Conservation (phyloP, 371 early-diverging fungal species). For the Mucor piriformis region DNA sequence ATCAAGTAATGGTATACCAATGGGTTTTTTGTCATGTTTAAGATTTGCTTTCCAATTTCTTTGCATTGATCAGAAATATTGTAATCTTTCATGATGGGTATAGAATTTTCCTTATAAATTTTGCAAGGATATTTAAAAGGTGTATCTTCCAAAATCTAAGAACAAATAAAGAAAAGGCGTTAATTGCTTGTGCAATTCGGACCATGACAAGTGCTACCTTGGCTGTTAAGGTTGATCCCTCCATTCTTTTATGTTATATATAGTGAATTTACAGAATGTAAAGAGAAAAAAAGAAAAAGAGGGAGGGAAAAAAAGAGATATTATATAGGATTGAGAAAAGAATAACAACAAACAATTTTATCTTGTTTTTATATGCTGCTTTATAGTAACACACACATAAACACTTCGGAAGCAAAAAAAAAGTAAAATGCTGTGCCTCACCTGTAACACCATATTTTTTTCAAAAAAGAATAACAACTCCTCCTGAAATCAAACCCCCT, state of each 20-base stretch:
- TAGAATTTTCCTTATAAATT: conserved; percentile 24
- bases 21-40: conserved; percentile 31
- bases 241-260: background rate
- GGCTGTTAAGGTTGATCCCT: background rate
- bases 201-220: conserved; percentile 1
- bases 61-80: conserved; percentile 28
- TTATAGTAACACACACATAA: conserved; percentile 1
- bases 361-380: background rate
- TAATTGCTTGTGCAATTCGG: background rate
- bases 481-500: background rate
- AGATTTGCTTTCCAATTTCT: conserved; percentile 24
- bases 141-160: conserved; percentile 23
- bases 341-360: conserved; percentile 4
- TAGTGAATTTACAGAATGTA: background rate
- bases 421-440: conserved; percentile 1
- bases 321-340: conserved; percentile 6
- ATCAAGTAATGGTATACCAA: no score
- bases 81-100: conserved; percentile 29
- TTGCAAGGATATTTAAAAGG: conserved; percentile 22
- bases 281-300: background rate
- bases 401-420: conserved; percentile 1
- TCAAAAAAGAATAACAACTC: background rate
- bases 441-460: background rate
- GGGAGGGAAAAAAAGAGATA: background rate
- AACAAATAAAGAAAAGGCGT: no score